These are phyloP conservation scores for Neonectria sp. DNA, from an alignment of 2,329 filamentous ascomycete genomes.

Conservation along the genomic window DNA sequence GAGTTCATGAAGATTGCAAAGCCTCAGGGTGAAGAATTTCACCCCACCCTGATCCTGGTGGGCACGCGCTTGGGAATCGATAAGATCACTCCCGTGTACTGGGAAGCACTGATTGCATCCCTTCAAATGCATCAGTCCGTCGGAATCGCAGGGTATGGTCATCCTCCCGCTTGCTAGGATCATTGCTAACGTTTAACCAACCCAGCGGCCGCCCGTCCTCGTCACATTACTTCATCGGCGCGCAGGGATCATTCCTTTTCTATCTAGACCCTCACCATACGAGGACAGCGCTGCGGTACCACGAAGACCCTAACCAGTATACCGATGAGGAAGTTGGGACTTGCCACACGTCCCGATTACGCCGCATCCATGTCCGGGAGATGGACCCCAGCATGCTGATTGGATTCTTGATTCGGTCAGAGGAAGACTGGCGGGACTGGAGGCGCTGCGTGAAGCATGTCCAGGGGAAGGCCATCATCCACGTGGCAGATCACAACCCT, in stretches of 20 bases:
- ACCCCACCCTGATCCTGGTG: slow-evolving; percentile 90
- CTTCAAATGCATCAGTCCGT: slow-evolving; percentile 94
- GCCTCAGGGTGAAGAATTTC: slow-evolving; percentile 75
- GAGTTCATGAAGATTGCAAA: slow-evolving; percentile 85
- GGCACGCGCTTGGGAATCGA: slow-evolving; percentile 94
- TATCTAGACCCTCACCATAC: slow-evolving; percentile 96
- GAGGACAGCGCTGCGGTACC: slow-evolving; percentile 78
- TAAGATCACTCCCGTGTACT: slow-evolving; percentile 94
- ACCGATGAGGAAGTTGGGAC: slow-evolving; percentile 81
- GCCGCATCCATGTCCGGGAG: slow-evolving; percentile 86
- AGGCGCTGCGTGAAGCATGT: slow-evolving; percentile 81
- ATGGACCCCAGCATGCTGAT: slow-evolving; percentile 99
- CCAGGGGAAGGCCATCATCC: slow-evolving; percentile 88
- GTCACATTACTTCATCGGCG: slow-evolving; percentile 76
- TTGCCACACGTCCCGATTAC: slow-evolving; percentile 89
- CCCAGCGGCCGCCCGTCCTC: slow-evolving; percentile 89
- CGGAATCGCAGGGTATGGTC: slow-evolving; percentile 88
- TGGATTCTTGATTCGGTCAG: slow-evolving; percentile 87
- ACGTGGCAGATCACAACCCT: slow-evolving; percentile 82
- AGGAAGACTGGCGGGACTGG: slow-evolving; percentile 90
- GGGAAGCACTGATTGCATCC: slow-evolving; percentile 89
- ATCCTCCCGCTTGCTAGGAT: not conserved
- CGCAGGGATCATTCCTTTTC: slow-evolving; percentile 83
- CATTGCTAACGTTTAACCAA: slow-evolving; percentile 28
- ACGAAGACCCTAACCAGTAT: slow-evolving; percentile 70